phyloP scores from a whole-genome alignment of 2,329 filamentous ascomycete species.

The Chaetomiaceae sp. region DNA sequence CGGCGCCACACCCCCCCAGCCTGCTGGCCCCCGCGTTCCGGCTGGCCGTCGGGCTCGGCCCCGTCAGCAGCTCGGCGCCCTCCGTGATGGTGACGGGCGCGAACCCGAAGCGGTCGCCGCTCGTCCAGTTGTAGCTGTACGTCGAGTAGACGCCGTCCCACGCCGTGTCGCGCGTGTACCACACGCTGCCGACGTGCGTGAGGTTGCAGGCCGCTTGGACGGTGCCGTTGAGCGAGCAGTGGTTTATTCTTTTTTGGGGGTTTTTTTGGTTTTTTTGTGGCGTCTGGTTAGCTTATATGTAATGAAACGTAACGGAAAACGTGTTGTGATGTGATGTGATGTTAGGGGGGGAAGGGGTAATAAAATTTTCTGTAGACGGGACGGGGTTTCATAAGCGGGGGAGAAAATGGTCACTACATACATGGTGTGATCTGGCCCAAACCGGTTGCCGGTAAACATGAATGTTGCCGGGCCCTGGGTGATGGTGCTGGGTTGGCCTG shows the following conservation, averaged over 20 bases:
- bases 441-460: slow-evolving; percentile 24
- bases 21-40: neutral
- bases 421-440: slow-evolving; percentile 23
- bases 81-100: slow-evolving; percentile 29
- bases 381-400: too few species aligned
- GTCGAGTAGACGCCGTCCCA: slow-evolving; percentile 28
- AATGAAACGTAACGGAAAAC: too few species aligned
- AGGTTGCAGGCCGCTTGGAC: slow-evolving; percentile 27
- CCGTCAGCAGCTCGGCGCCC: slow-evolving; percentile 22
- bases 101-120: slow-evolving; percentile 28
- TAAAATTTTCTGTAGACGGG: too few species aligned
- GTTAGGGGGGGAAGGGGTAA: too few species aligned
- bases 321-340: too few species aligned
- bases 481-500: slow-evolving; percentile 26
- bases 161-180: slow-evolving; percentile 26
- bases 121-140: slow-evolving; percentile 30
- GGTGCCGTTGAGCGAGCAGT: slow-evolving; percentile 28
- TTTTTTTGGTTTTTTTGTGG: neutral
- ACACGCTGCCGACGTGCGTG: slow-evolving; percentile 28
- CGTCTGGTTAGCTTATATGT: too few species aligned
- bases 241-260: slow-evolving; percentile 18
- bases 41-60: neutral
- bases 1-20: too few species aligned
- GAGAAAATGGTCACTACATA: neutral
- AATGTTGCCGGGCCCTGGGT: slow-evolving; percentile 29